These are phyloP conservation scores for Lactifluus volemus DNA, from an alignment of 768 basidiomycete species.

Conservation along the genomic window DNA sequence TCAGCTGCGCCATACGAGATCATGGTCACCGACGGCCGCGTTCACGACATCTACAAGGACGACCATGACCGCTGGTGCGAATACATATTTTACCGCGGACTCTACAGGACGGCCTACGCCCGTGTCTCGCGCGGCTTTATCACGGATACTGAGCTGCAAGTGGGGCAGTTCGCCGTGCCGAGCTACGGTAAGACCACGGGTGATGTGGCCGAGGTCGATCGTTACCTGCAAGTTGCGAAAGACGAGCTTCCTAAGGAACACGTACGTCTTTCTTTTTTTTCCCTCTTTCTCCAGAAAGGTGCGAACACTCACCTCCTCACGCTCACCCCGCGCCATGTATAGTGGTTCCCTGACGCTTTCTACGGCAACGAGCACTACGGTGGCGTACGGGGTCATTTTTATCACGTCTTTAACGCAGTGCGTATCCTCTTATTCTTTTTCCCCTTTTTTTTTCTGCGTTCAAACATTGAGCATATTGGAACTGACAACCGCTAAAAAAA, in stretches of 20 bases:
- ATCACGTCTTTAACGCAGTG: slow-evolving; percentile 71
- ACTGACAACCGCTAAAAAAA: background rate
- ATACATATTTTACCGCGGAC: slow-evolving; percentile 78
- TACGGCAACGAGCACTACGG: slow-evolving; percentile 44
- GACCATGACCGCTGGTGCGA: slow-evolving; percentile 81
- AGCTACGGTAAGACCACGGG: slow-evolving; percentile 41
- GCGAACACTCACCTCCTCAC: background rate
- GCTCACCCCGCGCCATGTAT: background rate
- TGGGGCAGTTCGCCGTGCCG: slow-evolving; percentile 78
- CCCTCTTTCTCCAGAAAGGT: background rate
- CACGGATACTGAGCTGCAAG: slow-evolving; percentile 86
- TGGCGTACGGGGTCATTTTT: slow-evolving; percentile 62
- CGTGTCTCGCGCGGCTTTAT: slow-evolving; percentile 75
- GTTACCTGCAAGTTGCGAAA: slow-evolving; percentile 60
- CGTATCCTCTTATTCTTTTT: slow-evolving; percentile 20
- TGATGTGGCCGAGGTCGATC: slow-evolving; percentile 51
- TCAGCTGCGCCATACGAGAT: slow-evolving; percentile 70
- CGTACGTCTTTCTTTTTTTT: slow-evolving; percentile 32
- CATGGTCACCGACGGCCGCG: slow-evolving; percentile 63
- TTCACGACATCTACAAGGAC: slow-evolving; percentile 72
- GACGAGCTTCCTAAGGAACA: slow-evolving; percentile 56
- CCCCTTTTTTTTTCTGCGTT: too few species aligned
- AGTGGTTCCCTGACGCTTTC: slow-evolving; percentile 78
- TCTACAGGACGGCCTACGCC: slow-evolving; percentile 76
- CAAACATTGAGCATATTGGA: background rate